Percentiles rank a stretch among this genome's conserved stretches.
Conservation (phyloP, 495 filamentous ascomycete genomes). For the Parachaetomium inaequale region DNA sequence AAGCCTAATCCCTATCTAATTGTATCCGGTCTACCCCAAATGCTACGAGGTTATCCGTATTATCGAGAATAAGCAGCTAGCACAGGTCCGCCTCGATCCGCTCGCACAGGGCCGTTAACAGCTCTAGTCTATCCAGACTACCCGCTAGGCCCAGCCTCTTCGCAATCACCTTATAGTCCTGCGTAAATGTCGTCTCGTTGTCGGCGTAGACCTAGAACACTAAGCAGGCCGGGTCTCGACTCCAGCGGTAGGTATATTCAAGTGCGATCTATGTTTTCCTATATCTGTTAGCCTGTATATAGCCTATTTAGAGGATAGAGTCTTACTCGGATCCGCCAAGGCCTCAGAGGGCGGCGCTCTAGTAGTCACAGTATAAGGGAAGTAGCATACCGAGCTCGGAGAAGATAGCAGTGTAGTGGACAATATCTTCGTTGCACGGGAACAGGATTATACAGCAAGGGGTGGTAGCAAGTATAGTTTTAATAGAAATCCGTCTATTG, state of each 20-base stretch:
- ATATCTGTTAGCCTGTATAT: neutral
- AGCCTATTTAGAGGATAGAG: neutral
- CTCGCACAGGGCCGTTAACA: too few relatives aligned
- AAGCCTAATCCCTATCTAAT: too few relatives aligned
- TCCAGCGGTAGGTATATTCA: slow-evolving; percentile 28
- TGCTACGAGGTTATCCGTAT: too few relatives aligned
- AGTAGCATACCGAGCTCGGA: slow-evolving; percentile 11
- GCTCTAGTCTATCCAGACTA: too few relatives aligned
- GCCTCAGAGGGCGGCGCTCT: slow-evolving; percentile 32
- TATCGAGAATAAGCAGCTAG: too few relatives aligned
- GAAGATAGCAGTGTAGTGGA: slow-evolving; percentile 25
- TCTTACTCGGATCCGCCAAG: slow-evolving; percentile 50
- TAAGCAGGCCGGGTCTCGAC: slow-evolving; percentile 21
- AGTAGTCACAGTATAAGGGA: neutral
- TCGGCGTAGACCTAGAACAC: slow-evolving; percentile 37
- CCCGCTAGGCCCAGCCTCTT: slow-evolving; percentile 19
- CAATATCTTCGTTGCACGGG: slow-evolving; percentile 38
- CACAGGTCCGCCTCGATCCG: too few relatives aligned
- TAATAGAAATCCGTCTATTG: too few relatives aligned
- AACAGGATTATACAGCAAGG: slow-evolving; percentile 22
- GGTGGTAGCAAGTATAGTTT: too few relatives aligned
- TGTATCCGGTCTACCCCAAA: too few relatives aligned
- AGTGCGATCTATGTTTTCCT: slow-evolving; percentile 30
- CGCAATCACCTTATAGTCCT: slow-evolving; percentile 32
- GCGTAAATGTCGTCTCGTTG: slow-evolving; percentile 27